Evolutionary conservation across 176 grass and related monocot genomes (phyloP).

Genomic region (Chloris gayana): DNA sequence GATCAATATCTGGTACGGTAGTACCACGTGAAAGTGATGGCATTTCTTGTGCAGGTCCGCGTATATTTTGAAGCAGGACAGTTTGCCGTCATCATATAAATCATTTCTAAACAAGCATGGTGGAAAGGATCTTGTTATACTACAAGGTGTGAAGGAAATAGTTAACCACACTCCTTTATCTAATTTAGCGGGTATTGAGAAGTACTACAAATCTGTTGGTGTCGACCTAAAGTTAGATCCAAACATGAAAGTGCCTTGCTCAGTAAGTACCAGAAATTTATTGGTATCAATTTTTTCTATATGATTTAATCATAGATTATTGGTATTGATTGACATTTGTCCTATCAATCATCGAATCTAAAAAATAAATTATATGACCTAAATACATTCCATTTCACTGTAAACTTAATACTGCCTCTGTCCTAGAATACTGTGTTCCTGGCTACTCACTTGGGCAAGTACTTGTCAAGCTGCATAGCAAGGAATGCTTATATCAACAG

Average conservation of each 20-base stretch:
- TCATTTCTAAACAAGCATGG: slow-evolving; percentile 93
- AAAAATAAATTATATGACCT: neutral
- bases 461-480: no score
- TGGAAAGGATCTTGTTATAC: slow-evolving; percentile 77
- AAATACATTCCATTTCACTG: slow-evolving; percentile 3
- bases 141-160: slow-evolving; percentile 87
- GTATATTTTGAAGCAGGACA: slow-evolving; percentile 89
- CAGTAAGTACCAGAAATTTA: slow-evolving; percentile 59
- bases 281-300: neutral
- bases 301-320: slow-evolving; percentile 13
- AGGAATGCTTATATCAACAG: no score
- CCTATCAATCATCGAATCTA: slow-evolving; percentile 27
- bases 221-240: slow-evolving; percentile 87
- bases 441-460: neutral
- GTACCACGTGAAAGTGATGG: neutral
- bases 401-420: neutral
- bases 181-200: slow-evolving; percentile 72
- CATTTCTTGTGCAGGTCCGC: slow-evolving; percentile 63
- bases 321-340: slow-evolving; percentile 2
- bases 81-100: slow-evolving; percentile 87
- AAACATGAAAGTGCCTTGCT: slow-evolving; percentile 88
- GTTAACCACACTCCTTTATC: slow-evolving; percentile 65
- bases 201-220: slow-evolving; percentile 82
- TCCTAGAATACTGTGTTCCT: neutral
- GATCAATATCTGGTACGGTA: neutral